Evolutionary conservation across 139 green algal genomes (phyloP), one percentile per base, ranked within the genome.

Genomic region (Chlamydomonas sp.): DNA sequence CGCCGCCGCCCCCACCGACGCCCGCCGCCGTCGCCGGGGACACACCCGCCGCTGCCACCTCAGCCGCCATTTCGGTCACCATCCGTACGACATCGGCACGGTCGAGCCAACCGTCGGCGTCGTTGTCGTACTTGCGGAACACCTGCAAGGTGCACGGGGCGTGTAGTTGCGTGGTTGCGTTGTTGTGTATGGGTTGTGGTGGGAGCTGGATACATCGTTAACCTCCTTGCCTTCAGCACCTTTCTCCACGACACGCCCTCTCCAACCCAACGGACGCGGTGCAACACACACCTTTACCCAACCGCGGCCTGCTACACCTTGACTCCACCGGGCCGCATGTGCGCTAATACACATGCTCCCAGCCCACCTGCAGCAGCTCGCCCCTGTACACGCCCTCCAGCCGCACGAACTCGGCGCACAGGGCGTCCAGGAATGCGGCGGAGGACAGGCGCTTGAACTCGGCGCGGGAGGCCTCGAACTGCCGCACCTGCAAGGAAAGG

Each of bases 391-490:
- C 78, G 15, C 18, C 77, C 88, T 89, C 88, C 60, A 81, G 80
- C 3, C 90, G 90, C 60, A 60, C 18, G 17, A 76, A 89, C 90
- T 93, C 90, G 58, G 77, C 87, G 86, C 86, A 90, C 79, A 93
- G 59, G 31, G 75, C 66, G 59, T 93, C 90, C 72, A 93, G 79
- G 83, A 93, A 93, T 60, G 71, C 68, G 59, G 78, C 58, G 12
- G 62, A 63, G 75, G 69, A 78, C 60, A 88, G 63, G 49, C 73
- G 68, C 73, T 72, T 63, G 80, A 90, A 83, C 72, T 87, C 64
- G 18, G 72, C 79, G 1, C 79, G 63, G 4, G 61, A 12, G n/a
- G 64, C 17, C 75, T 86, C 69, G 3, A 83, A 84, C 72, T 86
- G 67, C 12, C 78, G 77, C 6, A 72, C 69, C 85, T 85, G 77